Percentiles rank a stretch among this genome's conserved stretches.
Evolutionary conservation across 768 basidiomycete species (phyloP).

Genomic region (Tricholoma sp.): DNA sequence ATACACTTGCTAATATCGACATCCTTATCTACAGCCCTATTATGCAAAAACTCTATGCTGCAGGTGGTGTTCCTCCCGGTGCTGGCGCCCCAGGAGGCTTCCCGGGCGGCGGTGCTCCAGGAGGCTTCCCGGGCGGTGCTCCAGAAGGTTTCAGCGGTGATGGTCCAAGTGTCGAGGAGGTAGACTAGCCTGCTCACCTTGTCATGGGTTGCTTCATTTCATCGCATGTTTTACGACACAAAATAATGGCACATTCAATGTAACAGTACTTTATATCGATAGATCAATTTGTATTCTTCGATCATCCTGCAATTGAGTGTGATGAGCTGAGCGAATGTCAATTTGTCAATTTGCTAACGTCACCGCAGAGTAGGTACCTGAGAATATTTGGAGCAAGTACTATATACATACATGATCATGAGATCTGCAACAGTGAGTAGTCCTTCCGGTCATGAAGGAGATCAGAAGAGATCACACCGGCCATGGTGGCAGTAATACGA

Average conservation of each 20-base stretch:
- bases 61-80: slow-evolving; percentile 63
- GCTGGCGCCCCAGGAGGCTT: slow-evolving; percentile 53
- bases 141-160: slow-evolving; percentile 71
- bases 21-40: slow-evolving; percentile 45
- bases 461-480: too few species aligned
- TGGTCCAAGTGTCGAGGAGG: slow-evolving; percentile 90
- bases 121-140: slow-evolving; percentile 61
- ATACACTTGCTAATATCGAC: slow-evolving; percentile 5
- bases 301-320: too few species aligned
- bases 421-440: background rate
- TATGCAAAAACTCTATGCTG: slow-evolving; percentile 73
- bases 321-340: too few species aligned
- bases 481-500: too few species aligned
- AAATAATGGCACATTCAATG: slow-evolving; percentile 11
- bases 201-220: background rate
- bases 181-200: slow-evolving; percentile 47
- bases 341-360: too few species aligned
- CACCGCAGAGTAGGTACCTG: too few species aligned
- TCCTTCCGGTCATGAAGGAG: background rate
- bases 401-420: too few species aligned
- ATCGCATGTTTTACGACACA: slow-evolving; percentile 9
- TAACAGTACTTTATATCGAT: background rate
- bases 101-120: slow-evolving; percentile 61
- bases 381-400: too few species aligned
- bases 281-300: background rate